Base-by-base conservation (phyloP, 768 basidiomycete genomes). In the Lentinula lateritia region DNA sequence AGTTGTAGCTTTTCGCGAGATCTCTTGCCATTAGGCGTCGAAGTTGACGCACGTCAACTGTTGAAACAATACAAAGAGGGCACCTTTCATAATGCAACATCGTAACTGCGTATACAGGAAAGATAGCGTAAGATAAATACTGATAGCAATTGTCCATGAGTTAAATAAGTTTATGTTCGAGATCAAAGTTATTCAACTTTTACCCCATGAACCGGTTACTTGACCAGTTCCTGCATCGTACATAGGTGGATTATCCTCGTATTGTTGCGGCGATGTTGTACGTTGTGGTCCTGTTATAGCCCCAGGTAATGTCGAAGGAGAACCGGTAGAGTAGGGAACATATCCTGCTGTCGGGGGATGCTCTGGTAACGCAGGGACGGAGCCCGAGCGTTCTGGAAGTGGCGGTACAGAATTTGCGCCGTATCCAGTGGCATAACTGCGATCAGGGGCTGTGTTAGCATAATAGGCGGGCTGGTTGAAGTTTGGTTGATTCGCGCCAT, bases 371-470 rank as follows among this genome's bases (percentile, higher is more conserved):
- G 62, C 67, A 65, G 64, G 70, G 43, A 69, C 66, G 32, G 66
- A 63, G 15, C 61, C 63, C 35, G 63, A 63, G 61, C 70, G 71
- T 39, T 73, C 68, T n/a, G 70, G 73, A n/a, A 79, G 65, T 2
- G 78, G 72, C 3, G 80, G 79, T 8, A 78, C 76, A 13, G 72
- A 68, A 66, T 77, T 83, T 32, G 68, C 67, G 4, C 80, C 84
- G 60, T 89, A 89, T 7, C 81, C 80, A 58, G 79, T 79, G 18
- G 83, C 85, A 69, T 89, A 85, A 59, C 74, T 78, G n/a, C 79
- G 81, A 36, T 84, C 80, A 34, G 34, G 45, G 74, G 73, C 32
- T 72, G 72, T 32, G 61, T 65, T 42, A 64, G 60, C 56, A 65
- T 46, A 59, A 10, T 46, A 46, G 13, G 45, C 41, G 15, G 32